Base-by-base conservation (phyloP, 2,329 filamentous ascomycete species). In the Rhexocercosporidium sp. region DNA sequence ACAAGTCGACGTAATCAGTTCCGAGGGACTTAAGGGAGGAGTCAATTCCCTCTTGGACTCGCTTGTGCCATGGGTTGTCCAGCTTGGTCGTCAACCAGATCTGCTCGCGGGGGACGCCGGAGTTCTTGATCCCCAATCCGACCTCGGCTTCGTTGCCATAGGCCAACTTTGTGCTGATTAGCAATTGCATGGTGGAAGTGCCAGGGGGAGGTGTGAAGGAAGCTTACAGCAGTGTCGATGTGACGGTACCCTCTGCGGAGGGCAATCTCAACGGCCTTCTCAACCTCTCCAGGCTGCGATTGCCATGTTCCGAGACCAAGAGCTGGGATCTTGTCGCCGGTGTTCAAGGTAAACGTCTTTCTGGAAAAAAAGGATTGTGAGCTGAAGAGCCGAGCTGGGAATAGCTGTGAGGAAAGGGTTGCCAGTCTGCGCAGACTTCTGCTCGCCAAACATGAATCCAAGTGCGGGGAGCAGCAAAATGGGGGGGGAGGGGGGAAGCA, bases 41-140 rank as follows among this genome's bases (percentile, higher is more conserved):
- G 66, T 86, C 82, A 65, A 92, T 82, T 27, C 85, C 90, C 76
- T 90, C 86, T 46, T 83, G 80, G 31, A 90, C 90, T 69, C 86
- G 84, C 81, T 91, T 88, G 81, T 94, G 91, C 86, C 89, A 91
- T 60, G 90, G 85, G 84, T 94, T 94, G 83, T 92, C 88, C 63
- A 95, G 87, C 85, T 96, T 96, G 74, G 92, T 93, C 62, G 92
- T 95, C 66, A 92, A 79, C 85, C 87, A 92, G 77, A 92, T 87
- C 74, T 91, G 81, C 64, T 84, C 81, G 27, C 90, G 85, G n/a
- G 88, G 85, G 1, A 92, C 85, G 34, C 88, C 88, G 2, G 75
- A 95, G 88, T 85, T 85, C 71, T 82, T 83, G 77, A 92, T 90
- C 63, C 88, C 90, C 64, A 83, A 79, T 68, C 90, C 89, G 22